Conservation (phyloP, 176 grass and related monocot species). For the Themeda triandra region DNA sequence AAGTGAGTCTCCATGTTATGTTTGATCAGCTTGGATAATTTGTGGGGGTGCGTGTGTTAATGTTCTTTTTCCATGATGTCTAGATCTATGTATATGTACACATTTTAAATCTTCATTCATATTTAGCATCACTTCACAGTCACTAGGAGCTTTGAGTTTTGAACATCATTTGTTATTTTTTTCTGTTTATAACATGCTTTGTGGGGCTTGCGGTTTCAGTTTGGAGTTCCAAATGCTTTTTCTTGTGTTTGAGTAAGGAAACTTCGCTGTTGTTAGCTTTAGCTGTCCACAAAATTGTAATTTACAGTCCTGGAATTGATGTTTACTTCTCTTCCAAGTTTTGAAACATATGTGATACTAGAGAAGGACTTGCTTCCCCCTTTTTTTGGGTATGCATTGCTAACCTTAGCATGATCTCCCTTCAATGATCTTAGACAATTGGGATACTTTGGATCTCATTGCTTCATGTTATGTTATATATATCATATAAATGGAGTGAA, state of each 20-base stretch:
- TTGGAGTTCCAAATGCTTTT: background rate
- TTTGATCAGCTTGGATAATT: background rate
- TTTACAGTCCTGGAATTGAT: background rate
- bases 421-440: background rate
- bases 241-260: background rate
- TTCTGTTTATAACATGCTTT: background rate
- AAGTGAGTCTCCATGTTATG: too few species aligned
- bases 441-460: background rate
- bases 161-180: background rate
- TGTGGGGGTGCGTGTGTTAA: background rate
- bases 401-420: background rate
- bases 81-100: background rate
- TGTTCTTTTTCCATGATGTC: background rate
- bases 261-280: background rate
- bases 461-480: background rate
- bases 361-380: too few species aligned
- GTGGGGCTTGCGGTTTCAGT: background rate
- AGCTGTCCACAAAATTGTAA: background rate
- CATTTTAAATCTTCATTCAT: background rate
- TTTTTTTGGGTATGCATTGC: background rate
- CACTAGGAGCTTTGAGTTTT: background rate
- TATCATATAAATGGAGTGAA: background rate
- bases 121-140: background rate
- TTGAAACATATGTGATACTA: background rate
- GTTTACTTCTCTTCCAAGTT: background rate